These are phyloP conservation scores for Hanseniaspora lindneri DNA, from an alignment of 805 yeast genomes.

Conservation along the genomic window DNA sequence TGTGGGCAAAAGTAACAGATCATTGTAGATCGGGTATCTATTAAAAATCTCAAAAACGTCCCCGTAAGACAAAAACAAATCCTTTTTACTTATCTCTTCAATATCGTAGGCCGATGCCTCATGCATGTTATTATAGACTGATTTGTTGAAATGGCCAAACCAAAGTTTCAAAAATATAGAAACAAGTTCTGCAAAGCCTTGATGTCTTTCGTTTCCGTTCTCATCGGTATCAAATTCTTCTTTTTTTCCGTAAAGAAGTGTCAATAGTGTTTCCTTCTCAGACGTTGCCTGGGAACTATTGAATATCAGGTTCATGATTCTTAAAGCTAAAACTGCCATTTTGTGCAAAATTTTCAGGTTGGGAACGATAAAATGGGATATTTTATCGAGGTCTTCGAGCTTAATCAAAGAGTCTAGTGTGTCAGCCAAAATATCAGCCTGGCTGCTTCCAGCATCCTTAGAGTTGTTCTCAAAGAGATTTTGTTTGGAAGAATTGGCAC, in stretches of 20 bases:
- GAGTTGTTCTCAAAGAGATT: not conserved
- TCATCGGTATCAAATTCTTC: not conserved
- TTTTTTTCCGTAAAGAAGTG: slow-evolving; percentile 13
- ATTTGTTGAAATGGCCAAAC: slow-evolving; percentile 12
- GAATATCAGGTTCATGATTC: slow-evolving; percentile 13
- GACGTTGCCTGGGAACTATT: slow-evolving; percentile 1
- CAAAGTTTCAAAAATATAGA: slow-evolving; percentile 4
- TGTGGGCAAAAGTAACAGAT: slow-evolving; percentile 10
- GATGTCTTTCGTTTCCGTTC: not conserved
- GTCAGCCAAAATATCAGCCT: slow-evolving; percentile 1
- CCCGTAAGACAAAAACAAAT: slow-evolving; percentile 11
- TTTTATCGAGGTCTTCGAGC: not conserved
- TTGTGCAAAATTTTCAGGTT: slow-evolving; percentile 12
- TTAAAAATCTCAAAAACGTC: slow-evolving; percentile 14
- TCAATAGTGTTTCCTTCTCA: slow-evolving; percentile 7
- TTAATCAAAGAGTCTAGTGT: slow-evolving; percentile 4
- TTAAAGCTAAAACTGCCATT: slow-evolving; percentile 2
- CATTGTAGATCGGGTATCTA: slow-evolving; percentile 4
- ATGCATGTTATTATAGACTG: slow-evolving; percentile 1
- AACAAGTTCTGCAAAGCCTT: not conserved
- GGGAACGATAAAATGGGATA: slow-evolving; percentile 11
- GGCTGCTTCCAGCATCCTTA: not conserved
- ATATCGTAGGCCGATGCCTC: not conserved
- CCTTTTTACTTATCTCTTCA: not conserved
- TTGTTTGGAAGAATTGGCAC: not conserved